A percentile compares a stretch with the other conserved stretches of the same genome.
Conservation (phyloP, 495 filamentous ascomycete species). For the Aspergillus incahuasiensis region DNA sequence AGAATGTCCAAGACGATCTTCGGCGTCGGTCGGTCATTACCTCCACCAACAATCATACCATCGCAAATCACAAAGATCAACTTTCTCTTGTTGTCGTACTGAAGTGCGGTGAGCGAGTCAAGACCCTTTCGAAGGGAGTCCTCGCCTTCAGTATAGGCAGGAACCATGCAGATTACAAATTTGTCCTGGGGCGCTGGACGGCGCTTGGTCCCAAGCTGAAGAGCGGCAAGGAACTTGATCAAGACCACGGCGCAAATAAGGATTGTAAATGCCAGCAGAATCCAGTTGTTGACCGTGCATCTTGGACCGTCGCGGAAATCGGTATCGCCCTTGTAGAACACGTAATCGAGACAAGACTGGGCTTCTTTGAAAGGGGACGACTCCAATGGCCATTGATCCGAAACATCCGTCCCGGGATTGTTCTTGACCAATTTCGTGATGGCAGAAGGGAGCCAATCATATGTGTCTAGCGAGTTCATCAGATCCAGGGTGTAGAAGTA, state of each 20-base stretch:
- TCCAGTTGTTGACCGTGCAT: slow-evolving; percentile 89
- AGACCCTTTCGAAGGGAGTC: slow-evolving; percentile 87
- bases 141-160: slow-evolving; percentile 96
- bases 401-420: slow-evolving; percentile 76
- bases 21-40: slow-evolving; percentile 93
- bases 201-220: slow-evolving; percentile 90
- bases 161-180: slow-evolving; percentile 97
- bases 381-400: slow-evolving; percentile 54
- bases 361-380: slow-evolving; percentile 46
- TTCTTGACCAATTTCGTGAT: slow-evolving; percentile 63
- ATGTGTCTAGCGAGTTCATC: slow-evolving; percentile 46
- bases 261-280: slow-evolving; percentile 80
- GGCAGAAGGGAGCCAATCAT: slow-evolving; percentile 62
- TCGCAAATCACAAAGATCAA: slow-evolving; percentile 92
- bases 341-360: slow-evolving; percentile 73
- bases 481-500: slow-evolving; percentile 69
- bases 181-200: slow-evolving; percentile 91
- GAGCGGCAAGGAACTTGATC: slow-evolving; percentile 87
- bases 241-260: slow-evolving; percentile 74
- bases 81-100: slow-evolving; percentile 97
- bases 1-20: slow-evolving; percentile 97
- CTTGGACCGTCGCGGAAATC: slow-evolving; percentile 75
- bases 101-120: slow-evolving; percentile 87
- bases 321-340: slow-evolving; percentile 74
- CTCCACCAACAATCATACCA: slow-evolving; percentile 92